Conservation (phyloP, 352 stramenopile genomes). For the Phytophthora cryptogea region DNA sequence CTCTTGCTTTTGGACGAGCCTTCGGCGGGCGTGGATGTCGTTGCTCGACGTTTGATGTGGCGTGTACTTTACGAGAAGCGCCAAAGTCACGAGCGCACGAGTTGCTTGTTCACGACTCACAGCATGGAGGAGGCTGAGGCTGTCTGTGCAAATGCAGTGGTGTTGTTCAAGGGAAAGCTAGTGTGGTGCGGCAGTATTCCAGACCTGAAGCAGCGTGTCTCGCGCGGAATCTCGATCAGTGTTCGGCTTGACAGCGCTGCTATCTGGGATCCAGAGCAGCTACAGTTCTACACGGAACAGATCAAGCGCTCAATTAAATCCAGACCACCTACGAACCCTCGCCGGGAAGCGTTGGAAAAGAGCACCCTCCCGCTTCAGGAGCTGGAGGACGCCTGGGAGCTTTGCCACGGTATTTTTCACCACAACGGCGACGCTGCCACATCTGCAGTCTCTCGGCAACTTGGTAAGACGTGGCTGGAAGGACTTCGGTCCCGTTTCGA, state of each 20-base stretch:
- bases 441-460: constrained; percentile 15
- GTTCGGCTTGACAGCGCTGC: constrained; percentile 52
- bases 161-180: constrained; percentile 71
- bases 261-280: constrained; percentile 46
- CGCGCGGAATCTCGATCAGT: constrained; percentile 71
- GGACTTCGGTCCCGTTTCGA: constrained; percentile 47
- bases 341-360: constrained; percentile 22
- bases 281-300: constrained; percentile 51
- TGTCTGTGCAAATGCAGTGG: constrained; percentile 80
- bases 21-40: constrained; percentile 80
- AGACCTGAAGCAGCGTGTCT: constrained; percentile 75
- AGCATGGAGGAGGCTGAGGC: constrained; percentile 87
- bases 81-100: constrained; percentile 45
- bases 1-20: constrained; percentile 83
- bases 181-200: constrained; percentile 83
- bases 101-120: constrained; percentile 85
- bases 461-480: constrained; percentile 51
- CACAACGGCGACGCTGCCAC: constrained; percentile 22
- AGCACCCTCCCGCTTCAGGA: constrained; percentile 40
- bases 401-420: constrained; percentile 46
- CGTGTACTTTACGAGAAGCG: constrained; percentile 70
- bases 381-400: constrained; percentile 56
- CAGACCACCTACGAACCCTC: constrained; percentile 9
- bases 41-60: constrained; percentile 82
- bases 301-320: constrained; percentile 38